phyloP scores from a whole-genome alignment of 495 filamentous ascomycete species.

The Tuber brumale region DNA sequence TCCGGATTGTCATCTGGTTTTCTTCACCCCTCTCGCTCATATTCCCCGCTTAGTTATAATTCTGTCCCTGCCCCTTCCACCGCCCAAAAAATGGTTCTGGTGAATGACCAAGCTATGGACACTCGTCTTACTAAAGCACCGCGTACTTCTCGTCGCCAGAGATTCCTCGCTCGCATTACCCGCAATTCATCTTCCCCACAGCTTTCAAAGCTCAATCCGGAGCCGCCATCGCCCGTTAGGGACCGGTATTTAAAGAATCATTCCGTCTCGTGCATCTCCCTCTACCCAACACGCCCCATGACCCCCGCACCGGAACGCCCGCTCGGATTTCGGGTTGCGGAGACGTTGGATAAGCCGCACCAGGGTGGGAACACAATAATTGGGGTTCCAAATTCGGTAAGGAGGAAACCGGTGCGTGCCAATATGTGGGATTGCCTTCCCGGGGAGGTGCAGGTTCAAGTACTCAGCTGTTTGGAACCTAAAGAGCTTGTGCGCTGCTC shows the following conservation, averaged over 20 bases:
- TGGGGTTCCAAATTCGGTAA: conserved; percentile 11
- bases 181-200: conserved; percentile 84
- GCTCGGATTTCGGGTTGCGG: conserved; percentile 24
- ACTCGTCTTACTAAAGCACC: conserved; percentile 4
- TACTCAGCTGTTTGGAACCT: conserved; percentile 69
- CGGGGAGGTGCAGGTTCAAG: conserved; percentile 66
- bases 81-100: neutral
- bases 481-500: conserved; percentile 79
- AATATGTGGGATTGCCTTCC: conserved; percentile 31
- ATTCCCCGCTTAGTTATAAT: neutral
- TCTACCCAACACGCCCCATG: conserved; percentile 54
- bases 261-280: conserved; percentile 82
- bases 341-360: conserved; percentile 61
- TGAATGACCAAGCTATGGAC: neutral
- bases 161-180: conserved; percentile 70
- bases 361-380: conserved; percentile 18
- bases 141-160: conserved; percentile 50
- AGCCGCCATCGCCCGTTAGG: conserved; percentile 44
- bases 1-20: conserved; percentile 1
- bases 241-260: conserved; percentile 61
- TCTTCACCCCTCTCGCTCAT: neutral
- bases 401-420: neutral
- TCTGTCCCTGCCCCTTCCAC: neutral
- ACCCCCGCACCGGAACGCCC: conserved; percentile 46
- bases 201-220: conserved; percentile 51